These are phyloP conservation scores for Venturia nashicola DNA, from an alignment of 2,329 filamentous ascomycete genomes.

Conservation along the genomic window DNA sequence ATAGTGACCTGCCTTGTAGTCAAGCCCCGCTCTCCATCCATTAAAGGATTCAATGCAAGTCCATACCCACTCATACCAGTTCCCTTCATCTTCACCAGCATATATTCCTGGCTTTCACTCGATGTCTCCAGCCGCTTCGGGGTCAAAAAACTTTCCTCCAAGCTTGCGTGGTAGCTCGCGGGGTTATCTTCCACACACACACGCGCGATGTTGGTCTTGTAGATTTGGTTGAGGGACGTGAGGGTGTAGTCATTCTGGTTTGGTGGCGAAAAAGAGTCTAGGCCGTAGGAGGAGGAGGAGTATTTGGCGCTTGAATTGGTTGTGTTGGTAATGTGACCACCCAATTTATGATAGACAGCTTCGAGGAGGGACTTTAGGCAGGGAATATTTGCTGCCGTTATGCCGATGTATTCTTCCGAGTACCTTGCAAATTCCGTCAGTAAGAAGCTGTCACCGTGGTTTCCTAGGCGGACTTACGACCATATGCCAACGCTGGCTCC, in stretches of 20 bases:
- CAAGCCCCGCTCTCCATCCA: not conserved
- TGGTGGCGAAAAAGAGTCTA: not conserved
- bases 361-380: constrained; percentile 7
- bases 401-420: constrained; percentile 9
- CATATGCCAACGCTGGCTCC: not conserved
- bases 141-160: not conserved
- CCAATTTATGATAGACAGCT: not conserved
- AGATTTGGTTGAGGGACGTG: not conserved
- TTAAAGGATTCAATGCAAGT: not conserved
- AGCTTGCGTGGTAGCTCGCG: not conserved
- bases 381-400: constrained; percentile 8
- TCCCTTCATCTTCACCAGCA: not conserved
- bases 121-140: not conserved
- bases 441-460: not conserved
- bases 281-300: not conserved
- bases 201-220: not conserved
- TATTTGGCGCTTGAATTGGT: not conserved
- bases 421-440: not conserved
- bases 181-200: not conserved
- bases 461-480: not conserved
- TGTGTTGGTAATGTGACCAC: not conserved
- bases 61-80: not conserved
- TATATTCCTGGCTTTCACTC: not conserved
- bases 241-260: not conserved
- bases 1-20: not conserved